Evolutionary conservation across 768 basidiomycete genomes (phyloP).

Genomic region (Lactifluus hygrophoroides): DNA sequence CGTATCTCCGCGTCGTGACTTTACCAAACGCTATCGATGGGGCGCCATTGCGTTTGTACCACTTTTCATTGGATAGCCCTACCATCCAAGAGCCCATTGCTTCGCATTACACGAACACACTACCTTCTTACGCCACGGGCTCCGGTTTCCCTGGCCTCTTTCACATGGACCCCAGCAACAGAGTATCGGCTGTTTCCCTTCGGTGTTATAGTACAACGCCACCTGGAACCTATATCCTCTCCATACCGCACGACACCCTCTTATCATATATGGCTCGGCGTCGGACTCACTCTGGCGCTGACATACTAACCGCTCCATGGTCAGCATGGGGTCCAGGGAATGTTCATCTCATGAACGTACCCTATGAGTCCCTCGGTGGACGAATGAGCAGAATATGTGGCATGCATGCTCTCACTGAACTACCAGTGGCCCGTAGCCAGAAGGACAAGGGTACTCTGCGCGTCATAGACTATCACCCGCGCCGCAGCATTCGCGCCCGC

Average conservation of each 20-base stretch:
- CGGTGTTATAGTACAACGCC: too few relatives aligned
- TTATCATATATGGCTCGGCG: not conserved
- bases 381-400: not conserved
- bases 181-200: not conserved
- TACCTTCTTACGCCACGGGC: not conserved
- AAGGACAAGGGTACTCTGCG: not conserved
- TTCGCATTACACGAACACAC: too few relatives aligned
- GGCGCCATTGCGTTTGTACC: not conserved
- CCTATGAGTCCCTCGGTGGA: not conserved
- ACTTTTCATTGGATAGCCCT: not conserved
- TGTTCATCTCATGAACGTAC: not conserved
- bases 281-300: not conserved
- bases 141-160: not conserved
- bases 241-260: not conserved
- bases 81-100: too few relatives aligned
- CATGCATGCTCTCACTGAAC: not conserved
- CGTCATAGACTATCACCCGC: not conserved
- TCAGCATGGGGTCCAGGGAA: not conserved
- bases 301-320: not conserved
- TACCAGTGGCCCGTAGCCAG: too few relatives aligned
- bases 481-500: not conserved
- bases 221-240: not conserved
- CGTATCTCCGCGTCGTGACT: not conserved
- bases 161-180: not conserved
- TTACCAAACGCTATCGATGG: not conserved